Base-by-base conservation (phyloP, 441 rosid species). In the Omphalea diandra region DNA sequence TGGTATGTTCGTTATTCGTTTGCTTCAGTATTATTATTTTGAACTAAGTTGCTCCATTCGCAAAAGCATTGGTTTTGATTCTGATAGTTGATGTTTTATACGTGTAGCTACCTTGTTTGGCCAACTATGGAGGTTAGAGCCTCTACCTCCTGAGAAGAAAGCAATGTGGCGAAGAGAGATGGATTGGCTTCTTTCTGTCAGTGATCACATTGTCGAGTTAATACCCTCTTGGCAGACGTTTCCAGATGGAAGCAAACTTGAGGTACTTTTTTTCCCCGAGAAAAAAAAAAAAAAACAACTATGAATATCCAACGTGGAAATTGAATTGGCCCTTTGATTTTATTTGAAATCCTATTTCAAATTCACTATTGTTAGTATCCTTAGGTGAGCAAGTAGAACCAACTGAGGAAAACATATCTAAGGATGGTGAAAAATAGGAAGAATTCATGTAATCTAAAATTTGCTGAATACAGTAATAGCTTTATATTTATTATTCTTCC, bases 131-230 rank as follows among this genome's bases (percentile, higher is more conserved):
- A 89, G 98, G 77, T 73, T 96, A 70, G 93, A 90, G 75, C 99
- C 98, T 29, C 36, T 93, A 5, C 81, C 94, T 15, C 68, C 1
- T 2, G 93, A 91, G 84, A 96, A 88, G 90, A 96, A 90, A 84
- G 81, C 88, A 29, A 96, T 90, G 97, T 96, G 99, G 99, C 78
- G 88, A 79, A 87, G 99, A 78, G 99, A 96, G 82, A 96, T 93
- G 97, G 93, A 91, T 68, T 93, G 97, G 92, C 88, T 96, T 75
- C 95, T 96, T 49, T 84, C 87, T 71, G 94, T 93, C 31, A 89
- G 96, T 70, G 95, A 93, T 78, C 96, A 93, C 84, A 93, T 96
- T 71, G 99, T 96, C 1, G 98, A 96, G 82, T 83, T 93, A 83
- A 81, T 81, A 27, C 98, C 99, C 0, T 83, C 96, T 63, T 91